Percentiles rank a stretch among this genome's conserved stretches.
Conservation (phyloP, 495 filamentous ascomycete genomes). For the Penicillium manginii region DNA sequence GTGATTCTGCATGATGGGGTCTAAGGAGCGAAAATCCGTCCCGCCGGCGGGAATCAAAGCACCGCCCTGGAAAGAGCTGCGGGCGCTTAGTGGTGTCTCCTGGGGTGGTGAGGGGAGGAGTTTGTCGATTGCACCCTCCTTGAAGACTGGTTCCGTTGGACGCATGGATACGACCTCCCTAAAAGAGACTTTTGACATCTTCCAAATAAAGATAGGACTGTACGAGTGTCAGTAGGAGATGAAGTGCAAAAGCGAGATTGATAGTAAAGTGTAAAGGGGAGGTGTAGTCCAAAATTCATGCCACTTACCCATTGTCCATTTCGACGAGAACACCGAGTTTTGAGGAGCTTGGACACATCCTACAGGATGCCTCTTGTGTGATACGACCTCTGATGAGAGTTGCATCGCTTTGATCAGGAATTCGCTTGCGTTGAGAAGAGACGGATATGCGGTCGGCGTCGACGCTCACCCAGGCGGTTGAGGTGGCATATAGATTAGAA, state of each 20-base stretch:
- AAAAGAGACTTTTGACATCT: constrained; percentile 48
- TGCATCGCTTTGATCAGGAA: constrained; percentile 47
- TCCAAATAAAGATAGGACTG: constrained; percentile 51
- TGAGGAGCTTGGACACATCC: constrained; percentile 44
- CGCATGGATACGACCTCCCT: constrained; percentile 52
- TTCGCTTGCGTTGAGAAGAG: constrained; percentile 44
- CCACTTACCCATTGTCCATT: constrained; percentile 47
- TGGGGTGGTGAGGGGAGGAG: constrained; percentile 31
- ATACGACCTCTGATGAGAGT: constrained; percentile 45
- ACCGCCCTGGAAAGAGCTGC: constrained; percentile 24
- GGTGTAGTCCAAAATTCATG: not conserved
- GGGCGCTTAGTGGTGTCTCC: constrained; percentile 27
- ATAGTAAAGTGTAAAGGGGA: not conserved
- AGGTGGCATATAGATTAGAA: constrained; percentile 46
- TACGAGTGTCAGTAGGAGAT: constrained; percentile 14
- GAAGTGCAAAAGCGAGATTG: not conserved
- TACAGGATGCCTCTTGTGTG: constrained; percentile 47
- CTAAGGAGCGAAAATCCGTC: constrained; percentile 21
- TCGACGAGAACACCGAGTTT: constrained; percentile 44
- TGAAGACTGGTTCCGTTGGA: constrained; percentile 45
- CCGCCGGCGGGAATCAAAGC: constrained; percentile 35
- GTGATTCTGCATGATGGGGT: constrained; percentile 38
- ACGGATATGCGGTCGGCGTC: constrained; percentile 48
- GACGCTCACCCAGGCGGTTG: constrained; percentile 49
- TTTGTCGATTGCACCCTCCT: constrained; percentile 40